phyloP scores from a whole-genome alignment of 352 stramenopile species.

The Thraustotheca clavata region DNA sequence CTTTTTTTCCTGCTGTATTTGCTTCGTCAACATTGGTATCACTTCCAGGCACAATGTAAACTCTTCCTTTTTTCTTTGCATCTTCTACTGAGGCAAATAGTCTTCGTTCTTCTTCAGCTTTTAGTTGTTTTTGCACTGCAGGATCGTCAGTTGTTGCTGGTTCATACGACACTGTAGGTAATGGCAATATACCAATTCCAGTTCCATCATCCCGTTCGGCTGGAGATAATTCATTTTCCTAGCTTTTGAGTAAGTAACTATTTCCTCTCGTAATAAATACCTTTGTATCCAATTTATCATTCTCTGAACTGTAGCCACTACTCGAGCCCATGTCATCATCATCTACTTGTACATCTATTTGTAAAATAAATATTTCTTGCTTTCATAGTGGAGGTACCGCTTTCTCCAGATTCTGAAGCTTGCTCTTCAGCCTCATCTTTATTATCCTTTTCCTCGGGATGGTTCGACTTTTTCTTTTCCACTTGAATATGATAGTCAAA shows the following conservation, averaged over 20 bases:
- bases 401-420: conserved; percentile 11
- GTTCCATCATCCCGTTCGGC: conserved; percentile 34
- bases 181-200: conserved; percentile 40
- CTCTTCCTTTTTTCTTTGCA: conserved; percentile 15
- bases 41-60: conserved; percentile 1
- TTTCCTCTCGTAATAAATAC: too few relatives aligned
- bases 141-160: conserved; percentile 29
- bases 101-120: conserved; percentile 39
- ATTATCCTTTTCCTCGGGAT: conserved; percentile 3
- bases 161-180: conserved; percentile 24
- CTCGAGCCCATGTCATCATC: background rate
- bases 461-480: background rate
- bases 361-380: background rate
- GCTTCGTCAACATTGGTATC: background rate
- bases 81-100: conserved; percentile 23
- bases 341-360: background rate
- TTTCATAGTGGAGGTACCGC: background rate
- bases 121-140: conserved; percentile 38
- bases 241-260: background rate
- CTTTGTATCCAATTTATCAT: too few relatives aligned
- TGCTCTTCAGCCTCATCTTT: conserved; percentile 15
- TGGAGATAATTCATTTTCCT: conserved; percentile 5
- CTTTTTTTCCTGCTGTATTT: background rate
- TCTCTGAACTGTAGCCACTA: background rate
- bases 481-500: conserved; percentile 31